Conservation (phyloP, 768 basidiomycete genomes). For the Kwoniella shandongensis region DNA sequence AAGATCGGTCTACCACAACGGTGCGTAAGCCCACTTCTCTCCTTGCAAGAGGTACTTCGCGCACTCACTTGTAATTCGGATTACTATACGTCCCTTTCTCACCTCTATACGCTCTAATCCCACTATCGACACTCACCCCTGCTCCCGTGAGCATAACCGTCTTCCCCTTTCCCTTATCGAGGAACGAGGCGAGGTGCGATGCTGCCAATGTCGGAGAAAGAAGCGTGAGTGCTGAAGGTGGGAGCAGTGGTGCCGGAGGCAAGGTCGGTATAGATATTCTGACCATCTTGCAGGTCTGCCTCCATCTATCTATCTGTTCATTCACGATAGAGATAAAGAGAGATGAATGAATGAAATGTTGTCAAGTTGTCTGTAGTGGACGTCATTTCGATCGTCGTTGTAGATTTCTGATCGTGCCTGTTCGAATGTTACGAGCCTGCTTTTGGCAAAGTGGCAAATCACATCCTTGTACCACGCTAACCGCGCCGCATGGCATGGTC, state of each 20-base stretch:
- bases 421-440: too few relatives aligned
- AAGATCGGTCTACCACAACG: constrained; percentile 52
- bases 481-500: too few relatives aligned
- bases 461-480: too few relatives aligned
- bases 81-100: constrained; percentile 63
- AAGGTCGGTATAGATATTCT: constrained; percentile 52
- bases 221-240: constrained; percentile 41
- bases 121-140: constrained; percentile 91
- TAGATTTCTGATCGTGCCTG: too few relatives aligned
- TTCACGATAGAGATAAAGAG: too few relatives aligned
- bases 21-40: background rate
- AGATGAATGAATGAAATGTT: too few relatives aligned
- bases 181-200: constrained; percentile 57
- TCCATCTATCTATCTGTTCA: too few relatives aligned
- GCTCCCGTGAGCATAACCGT: constrained; percentile 78
- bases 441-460: too few relatives aligned
- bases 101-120: constrained; percentile 91
- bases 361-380: too few relatives aligned
- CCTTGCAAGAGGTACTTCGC: background rate
- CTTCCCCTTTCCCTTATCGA: constrained; percentile 65
- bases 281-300: constrained; percentile 25
- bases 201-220: constrained; percentile 38
- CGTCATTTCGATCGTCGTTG: too few relatives aligned
- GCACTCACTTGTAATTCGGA: constrained; percentile 52
- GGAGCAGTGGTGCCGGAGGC: constrained; percentile 32